Evolutionary conservation across 768 basidiomycete genomes (phyloP).

Genomic region (Crucibulum laeve): DNA sequence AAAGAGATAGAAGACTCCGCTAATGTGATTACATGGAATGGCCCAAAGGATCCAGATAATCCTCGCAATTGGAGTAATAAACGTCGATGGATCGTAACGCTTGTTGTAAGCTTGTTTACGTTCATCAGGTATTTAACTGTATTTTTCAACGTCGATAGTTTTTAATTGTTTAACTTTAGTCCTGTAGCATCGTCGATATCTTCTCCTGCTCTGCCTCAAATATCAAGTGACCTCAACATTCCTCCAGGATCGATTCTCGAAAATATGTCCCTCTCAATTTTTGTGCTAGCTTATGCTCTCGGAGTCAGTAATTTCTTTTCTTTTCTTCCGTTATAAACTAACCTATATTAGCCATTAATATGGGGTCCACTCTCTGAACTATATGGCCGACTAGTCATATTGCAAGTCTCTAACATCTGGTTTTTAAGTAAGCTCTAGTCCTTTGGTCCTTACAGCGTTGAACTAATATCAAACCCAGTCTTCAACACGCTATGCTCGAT

Average conservation of each 20-base stretch:
- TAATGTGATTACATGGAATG: slow-evolving; percentile 21
- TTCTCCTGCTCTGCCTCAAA: slow-evolving; percentile 21
- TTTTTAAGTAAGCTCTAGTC: slow-evolving; percentile 41
- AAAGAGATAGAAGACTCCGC: not conserved
- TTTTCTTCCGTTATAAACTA: not conserved
- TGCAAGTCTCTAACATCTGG: slow-evolving; percentile 55
- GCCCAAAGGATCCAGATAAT: slow-evolving; percentile 21
- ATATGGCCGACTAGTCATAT: slow-evolving; percentile 38
- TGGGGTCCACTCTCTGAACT: slow-evolving; percentile 35
- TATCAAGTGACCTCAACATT: slow-evolving; percentile 21
- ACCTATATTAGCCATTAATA: slow-evolving; percentile 24
- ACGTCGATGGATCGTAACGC: slow-evolving; percentile 44
- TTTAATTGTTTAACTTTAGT: slow-evolving; percentile 8
- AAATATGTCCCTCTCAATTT: slow-evolving; percentile 38
- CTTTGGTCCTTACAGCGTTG: not conserved
- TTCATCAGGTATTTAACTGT: slow-evolving; percentile 34
- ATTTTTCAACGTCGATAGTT: not conserved
- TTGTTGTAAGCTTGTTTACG: slow-evolving; percentile 48
- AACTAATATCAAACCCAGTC: slow-evolving; percentile 18
- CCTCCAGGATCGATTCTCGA: slow-evolving; percentile 26
- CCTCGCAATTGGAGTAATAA: slow-evolving; percentile 39
- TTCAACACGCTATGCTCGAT: slow-evolving; percentile 49
- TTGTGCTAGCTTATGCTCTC: slow-evolving; percentile 34
- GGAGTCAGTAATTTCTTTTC: slow-evolving; percentile 16
- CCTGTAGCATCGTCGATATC: slow-evolving; percentile 29